phyloP scores from a whole-genome alignment of 2,329 filamentous ascomycete genomes.

The Ceratocystis cubensis region DNA sequence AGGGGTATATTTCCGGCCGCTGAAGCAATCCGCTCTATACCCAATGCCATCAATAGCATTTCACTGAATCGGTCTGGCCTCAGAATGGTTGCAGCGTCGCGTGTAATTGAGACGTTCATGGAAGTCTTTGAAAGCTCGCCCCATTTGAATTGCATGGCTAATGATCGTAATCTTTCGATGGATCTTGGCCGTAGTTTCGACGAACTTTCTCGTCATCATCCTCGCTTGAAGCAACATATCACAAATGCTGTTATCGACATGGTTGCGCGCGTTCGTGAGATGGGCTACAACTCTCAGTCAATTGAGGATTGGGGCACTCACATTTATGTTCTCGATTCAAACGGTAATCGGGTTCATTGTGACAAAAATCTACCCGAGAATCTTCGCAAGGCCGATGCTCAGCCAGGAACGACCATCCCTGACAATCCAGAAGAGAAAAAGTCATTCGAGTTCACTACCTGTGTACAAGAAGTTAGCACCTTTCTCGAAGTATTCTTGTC shows the following conservation, averaged over 20 bases:
- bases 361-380: conserved; percentile 31
- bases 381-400: conserved; percentile 23
- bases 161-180: conserved; percentile 55
- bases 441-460: conserved; percentile 17
- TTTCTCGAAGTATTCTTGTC: conserved; percentile 66
- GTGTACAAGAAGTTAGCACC: conserved; percentile 39
- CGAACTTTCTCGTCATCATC: conserved; percentile 88
- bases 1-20: conserved; percentile 70
- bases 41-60: conserved; percentile 82
- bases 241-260: conserved; percentile 79
- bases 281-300: conserved; percentile 59
- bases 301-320: conserved; percentile 65
- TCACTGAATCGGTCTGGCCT: conserved; percentile 81
- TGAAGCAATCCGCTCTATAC: conserved; percentile 79
- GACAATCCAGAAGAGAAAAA: conserved; percentile 8
- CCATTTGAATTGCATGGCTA: conserved; percentile 74
- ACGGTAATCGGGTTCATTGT: conserved; percentile 42
- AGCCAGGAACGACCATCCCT: conserved; percentile 1
- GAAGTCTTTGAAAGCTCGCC: conserved; percentile 91
- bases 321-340: conserved; percentile 50
- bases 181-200: conserved; percentile 78
- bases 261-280: conserved; percentile 65
- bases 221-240: conserved; percentile 65
- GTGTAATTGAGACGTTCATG: conserved; percentile 74
- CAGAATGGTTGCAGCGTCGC: conserved; percentile 71